Conservation (phyloP, 257 asterid species). For the Salvia rosmarinus region DNA sequence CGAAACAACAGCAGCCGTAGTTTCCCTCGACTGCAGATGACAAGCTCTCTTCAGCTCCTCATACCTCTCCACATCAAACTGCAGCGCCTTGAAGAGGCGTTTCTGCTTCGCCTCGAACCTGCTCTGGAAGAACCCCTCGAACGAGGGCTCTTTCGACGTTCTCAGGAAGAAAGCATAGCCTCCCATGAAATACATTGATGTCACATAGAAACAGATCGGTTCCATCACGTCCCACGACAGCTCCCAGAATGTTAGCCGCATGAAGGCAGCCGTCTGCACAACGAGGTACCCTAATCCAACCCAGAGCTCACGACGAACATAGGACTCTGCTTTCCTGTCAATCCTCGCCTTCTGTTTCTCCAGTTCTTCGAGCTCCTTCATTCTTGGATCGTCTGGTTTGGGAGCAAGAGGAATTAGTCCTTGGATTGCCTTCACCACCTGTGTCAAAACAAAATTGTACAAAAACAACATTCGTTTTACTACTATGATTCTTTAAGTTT, state of each 20-base stretch:
- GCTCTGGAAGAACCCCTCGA: slow-evolving; percentile 82
- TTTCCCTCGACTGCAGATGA: slow-evolving; percentile 33
- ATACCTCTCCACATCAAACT: slow-evolving; percentile 66
- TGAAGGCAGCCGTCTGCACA: slow-evolving; percentile 80
- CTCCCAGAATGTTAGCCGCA: slow-evolving; percentile 95
- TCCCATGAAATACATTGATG: slow-evolving; percentile 80
- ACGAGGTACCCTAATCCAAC: slow-evolving; percentile 67
- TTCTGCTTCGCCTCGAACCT: slow-evolving; percentile 70
- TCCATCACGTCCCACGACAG: slow-evolving; percentile 97
- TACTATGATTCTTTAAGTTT: neutral
- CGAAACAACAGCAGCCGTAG: neutral
- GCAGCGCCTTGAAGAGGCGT: slow-evolving; percentile 54
- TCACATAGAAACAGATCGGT: slow-evolving; percentile 87
- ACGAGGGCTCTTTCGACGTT: slow-evolving; percentile 81
- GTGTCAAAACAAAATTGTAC: slow-evolving; percentile 53
- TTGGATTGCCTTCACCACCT: slow-evolving; percentile 85
- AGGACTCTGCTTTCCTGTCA: slow-evolving; percentile 57
- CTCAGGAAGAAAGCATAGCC: slow-evolving; percentile 76
- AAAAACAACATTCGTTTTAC: slow-evolving; percentile 42
- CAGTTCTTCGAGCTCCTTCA: slow-evolving; percentile 62
- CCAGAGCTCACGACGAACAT: slow-evolving; percentile 73
- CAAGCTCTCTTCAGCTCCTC: slow-evolving; percentile 58
- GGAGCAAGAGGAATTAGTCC: slow-evolving; percentile 53
- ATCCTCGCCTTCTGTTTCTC: slow-evolving; percentile 62
- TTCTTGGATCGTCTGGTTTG: slow-evolving; percentile 47